phyloP scores from a whole-genome alignment of 2,329 filamentous ascomycete species.

The Neospermospora avenae region DNA sequence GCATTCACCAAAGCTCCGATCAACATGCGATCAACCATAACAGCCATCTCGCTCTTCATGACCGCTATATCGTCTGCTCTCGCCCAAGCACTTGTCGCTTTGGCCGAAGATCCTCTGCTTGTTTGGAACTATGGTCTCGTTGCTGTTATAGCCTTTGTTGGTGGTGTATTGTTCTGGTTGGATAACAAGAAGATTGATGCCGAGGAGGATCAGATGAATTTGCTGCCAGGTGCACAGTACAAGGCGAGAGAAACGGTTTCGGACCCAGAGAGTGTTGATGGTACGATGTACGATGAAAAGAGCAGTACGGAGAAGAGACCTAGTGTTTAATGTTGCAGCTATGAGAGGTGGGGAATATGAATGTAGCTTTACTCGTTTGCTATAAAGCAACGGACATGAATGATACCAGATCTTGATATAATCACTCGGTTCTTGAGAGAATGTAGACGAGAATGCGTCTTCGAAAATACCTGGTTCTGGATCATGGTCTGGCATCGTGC shows the following conservation, averaged over 20 bases:
- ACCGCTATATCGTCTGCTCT: slow-evolving; percentile 54
- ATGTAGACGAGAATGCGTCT: too few relatives aligned
- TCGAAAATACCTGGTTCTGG: too few relatives aligned
- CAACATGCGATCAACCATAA: slow-evolving; percentile 77
- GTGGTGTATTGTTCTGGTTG: slow-evolving; percentile 21
- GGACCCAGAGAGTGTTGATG: slow-evolving; percentile 3
- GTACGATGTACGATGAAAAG: not conserved
- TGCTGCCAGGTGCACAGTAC: slow-evolving; percentile 4
- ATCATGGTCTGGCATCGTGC: too few relatives aligned
- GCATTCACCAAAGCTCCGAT: slow-evolving; percentile 74
- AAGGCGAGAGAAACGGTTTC: not conserved
- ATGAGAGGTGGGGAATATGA: not conserved
- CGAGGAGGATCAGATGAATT: slow-evolving; percentile 25
- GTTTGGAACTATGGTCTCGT: slow-evolving; percentile 36
- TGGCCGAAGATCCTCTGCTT: slow-evolving; percentile 43
- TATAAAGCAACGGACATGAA: not conserved
- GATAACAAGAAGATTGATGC: slow-evolving; percentile 22
- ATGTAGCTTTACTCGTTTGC: not conserved
- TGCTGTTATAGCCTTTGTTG: slow-evolving; percentile 17
- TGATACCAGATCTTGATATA: not conserved
- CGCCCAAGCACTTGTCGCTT: slow-evolving; percentile 42
- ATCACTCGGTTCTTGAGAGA: too few relatives aligned
- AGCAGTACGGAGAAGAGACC: not conserved
- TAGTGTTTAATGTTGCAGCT: not conserved
- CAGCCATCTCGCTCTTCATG: slow-evolving; percentile 66